Base-by-base conservation (phyloP, 2,329 filamentous ascomycete species). In the Trematosphaeria pertusa region DNA sequence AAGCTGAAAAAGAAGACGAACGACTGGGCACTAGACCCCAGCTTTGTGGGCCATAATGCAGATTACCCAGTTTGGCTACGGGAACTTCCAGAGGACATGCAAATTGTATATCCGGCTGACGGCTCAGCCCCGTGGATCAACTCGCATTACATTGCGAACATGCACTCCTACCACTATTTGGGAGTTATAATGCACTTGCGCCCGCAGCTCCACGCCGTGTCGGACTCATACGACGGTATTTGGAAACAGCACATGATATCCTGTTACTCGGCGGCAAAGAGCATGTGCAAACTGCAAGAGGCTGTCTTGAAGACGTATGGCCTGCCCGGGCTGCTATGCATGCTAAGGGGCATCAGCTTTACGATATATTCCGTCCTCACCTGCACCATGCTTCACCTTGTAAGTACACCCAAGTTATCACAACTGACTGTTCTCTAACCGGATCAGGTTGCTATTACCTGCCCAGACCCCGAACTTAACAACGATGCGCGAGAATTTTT, bases 261-360 rank as follows among this genome's bases (percentile, higher is more conserved):
- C 15, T 96, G 91, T 65, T 93, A 95, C 67, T 83, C 84, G 31
- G 87, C 92, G 1, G 91, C 93, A 30, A 95, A 94, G 71, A 83
- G 82, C 31, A 80, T 97, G 39, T 97, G 92, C 72, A 86, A 89
- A 49, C 73, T 97, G 5, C 91, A 97, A 65, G 93, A 97, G 73
- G 87, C 87, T 2, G 84, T 96, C 26, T 66, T 96, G 48, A 81
- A 87, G 43, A 82, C 83, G 0, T 96, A 87, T 69, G 90, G 91
- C 2, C 76, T 96, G 50, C 83, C 83, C 12, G 93, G 92, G 0
- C 78, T 97, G 12, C 81, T 94, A 59, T 95, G 87, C 73, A 97
- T 97, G 93, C 87, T 93, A 64, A 83, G 93, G 57, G 93, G 93
- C 30, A 91, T 96, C 68, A 96, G 92, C 72, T 97, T 96, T 64